phyloP scores from a whole-genome alignment of 371 early-diverging fungal genomes.

The Cokeromyces recurvatus region DNA sequence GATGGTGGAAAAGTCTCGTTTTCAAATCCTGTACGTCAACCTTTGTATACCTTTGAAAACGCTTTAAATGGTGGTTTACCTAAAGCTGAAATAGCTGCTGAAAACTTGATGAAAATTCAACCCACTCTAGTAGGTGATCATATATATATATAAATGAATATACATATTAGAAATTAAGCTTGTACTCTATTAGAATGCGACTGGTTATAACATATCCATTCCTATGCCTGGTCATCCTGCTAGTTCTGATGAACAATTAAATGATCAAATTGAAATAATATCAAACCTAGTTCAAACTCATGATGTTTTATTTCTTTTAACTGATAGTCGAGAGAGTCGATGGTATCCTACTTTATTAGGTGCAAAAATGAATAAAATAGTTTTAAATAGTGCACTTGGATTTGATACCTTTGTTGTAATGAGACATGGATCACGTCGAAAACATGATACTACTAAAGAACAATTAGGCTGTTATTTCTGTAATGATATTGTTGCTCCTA shows the following conservation, averaged over 20 bases:
- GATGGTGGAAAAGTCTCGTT: constrained; percentile 90
- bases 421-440: constrained; percentile 78
- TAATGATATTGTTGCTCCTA: constrained; percentile 92
- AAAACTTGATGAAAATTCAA: constrained; percentile 64
- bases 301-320: constrained; percentile 87
- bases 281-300: constrained; percentile 62
- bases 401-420: constrained; percentile 96
- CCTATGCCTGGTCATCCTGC: constrained; percentile 89
- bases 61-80: constrained; percentile 76
- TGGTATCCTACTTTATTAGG: constrained; percentile 94
- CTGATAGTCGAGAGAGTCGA: constrained; percentile 92
- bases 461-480: constrained; percentile 93
- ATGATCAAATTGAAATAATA: constrained; percentile 53
- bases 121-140: constrained; percentile 80
- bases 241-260: constrained; percentile 34
- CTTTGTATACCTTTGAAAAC: constrained; percentile 87
- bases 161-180: too few species aligned
- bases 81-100: constrained; percentile 87
- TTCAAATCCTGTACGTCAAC: constrained; percentile 95
- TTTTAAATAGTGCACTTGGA: constrained; percentile 92
- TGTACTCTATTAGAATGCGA: too few species aligned
- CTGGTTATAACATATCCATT: constrained; percentile 68
- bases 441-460: background rate
- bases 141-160: too few species aligned
- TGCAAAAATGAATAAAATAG: constrained; percentile 58